Conservation (phyloP, 1,284 basidiomycete species). For the Ustilago esculenta region DNA sequence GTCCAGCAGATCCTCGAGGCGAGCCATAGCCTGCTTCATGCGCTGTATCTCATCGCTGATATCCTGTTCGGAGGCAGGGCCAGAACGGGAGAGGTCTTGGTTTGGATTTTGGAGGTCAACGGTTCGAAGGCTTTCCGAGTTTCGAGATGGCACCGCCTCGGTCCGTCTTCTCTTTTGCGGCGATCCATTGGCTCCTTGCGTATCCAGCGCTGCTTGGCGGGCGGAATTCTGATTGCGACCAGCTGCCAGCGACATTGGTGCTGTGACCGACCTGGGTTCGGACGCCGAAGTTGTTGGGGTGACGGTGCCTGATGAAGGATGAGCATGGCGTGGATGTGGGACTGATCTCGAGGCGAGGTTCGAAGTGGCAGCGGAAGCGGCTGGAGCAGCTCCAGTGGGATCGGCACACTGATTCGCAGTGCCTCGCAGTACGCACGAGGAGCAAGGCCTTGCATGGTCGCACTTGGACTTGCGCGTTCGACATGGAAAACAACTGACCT, state of each 20-base stretch:
- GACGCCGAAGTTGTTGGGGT: not conserved
- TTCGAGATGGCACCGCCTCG: not conserved
- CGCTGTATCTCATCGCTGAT: conserved; percentile 18
- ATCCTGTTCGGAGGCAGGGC: not conserved
- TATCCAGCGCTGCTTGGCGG: not conserved
- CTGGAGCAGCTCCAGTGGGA: conserved; percentile 4
- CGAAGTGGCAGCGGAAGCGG: conserved; percentile 5
- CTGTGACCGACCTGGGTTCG: conserved; percentile 4
- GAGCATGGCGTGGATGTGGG: not conserved
- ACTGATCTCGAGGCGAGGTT: not conserved
- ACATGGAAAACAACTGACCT: conserved; percentile 36
- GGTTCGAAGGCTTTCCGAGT: no score
- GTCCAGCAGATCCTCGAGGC: conserved; percentile 18
- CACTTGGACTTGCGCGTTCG: conserved; percentile 41
- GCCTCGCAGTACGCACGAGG: conserved; percentile 33
- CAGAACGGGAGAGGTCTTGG: not conserved
- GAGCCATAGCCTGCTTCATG: conserved; percentile 22
- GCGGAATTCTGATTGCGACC: not conserved
- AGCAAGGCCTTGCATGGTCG: conserved; percentile 38
- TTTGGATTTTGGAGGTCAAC: not conserved
- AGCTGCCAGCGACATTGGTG: conserved; percentile 14
- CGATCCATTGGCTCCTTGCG: not conserved
- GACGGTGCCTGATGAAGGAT: conserved; percentile 1
- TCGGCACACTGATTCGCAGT: conserved; percentile 25
- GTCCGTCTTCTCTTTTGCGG: conserved; percentile 14